Conservation (phyloP, 306 rosid species). For the Myrica gale region DNA sequence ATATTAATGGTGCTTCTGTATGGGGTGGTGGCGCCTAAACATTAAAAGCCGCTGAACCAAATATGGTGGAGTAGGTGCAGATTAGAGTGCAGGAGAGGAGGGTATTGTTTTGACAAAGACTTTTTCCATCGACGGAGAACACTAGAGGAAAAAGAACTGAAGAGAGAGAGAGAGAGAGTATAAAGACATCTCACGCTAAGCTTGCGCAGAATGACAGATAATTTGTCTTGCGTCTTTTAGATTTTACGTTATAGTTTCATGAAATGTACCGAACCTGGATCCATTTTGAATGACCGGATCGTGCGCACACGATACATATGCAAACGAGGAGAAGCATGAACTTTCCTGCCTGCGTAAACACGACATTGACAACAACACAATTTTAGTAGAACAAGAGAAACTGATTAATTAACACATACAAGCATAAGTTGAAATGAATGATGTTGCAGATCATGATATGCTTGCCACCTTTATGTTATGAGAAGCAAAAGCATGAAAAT, state of each 20-base stretch:
- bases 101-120: not conserved
- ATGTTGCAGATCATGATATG: no score
- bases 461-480: no score
- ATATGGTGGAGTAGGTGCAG: no score
- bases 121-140: not conserved
- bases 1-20: no score
- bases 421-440: no score
- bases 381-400: no score
- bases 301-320: not conserved
- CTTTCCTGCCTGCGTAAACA: no score
- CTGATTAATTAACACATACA: no score
- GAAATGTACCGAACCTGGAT: slow-evolving; percentile 10
- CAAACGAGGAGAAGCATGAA: not conserved
- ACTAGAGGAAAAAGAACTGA: not conserved
- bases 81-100: not conserved
- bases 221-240: not conserved
- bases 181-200: not conserved
- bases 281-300: not conserved
- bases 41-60: no score
- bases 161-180: not conserved
- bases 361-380: no score
- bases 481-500: no score
- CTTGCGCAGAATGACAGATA: not conserved
- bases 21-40: no score
- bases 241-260: not conserved